Evolutionary conservation across 1,284 basidiomycete genomes (phyloP).

Genomic region (Pseudozyma sp.): DNA sequence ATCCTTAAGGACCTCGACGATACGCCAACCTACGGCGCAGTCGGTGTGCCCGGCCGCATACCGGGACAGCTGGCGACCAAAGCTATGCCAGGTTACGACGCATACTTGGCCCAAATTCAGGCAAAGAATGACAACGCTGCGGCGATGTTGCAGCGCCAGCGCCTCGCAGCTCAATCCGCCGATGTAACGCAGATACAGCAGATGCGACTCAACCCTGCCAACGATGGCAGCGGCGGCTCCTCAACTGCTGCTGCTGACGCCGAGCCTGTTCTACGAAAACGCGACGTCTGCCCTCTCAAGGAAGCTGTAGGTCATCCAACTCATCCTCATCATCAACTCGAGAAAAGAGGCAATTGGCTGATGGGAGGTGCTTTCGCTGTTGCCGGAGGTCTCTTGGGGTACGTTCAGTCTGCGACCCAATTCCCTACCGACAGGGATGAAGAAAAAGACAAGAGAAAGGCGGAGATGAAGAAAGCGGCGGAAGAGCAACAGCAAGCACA

Average conservation of each 20-base stretch:
- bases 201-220: not conserved
- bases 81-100: slow-evolving; percentile 37
- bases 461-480: slow-evolving; percentile 17
- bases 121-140: slow-evolving; percentile 8
- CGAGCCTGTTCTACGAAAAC: slow-evolving; percentile 28
- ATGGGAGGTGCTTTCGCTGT: not conserved
- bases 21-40: slow-evolving; percentile 38
- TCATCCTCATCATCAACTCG: not conserved
- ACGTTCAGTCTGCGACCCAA: slow-evolving; percentile 20
- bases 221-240: not conserved
- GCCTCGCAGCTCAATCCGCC: not conserved
- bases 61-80: slow-evolving; percentile 41
- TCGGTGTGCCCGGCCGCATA: slow-evolving; percentile 29
- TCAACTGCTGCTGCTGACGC: not conserved
- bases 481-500: slow-evolving; percentile 9
- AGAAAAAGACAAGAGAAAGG: slow-evolving; percentile 27
- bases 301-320: not conserved
- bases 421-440: slow-evolving; percentile 35
- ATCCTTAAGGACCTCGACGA: slow-evolving; percentile 32
- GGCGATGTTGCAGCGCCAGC: slow-evolving; percentile 6
- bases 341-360: slow-evolving; percentile 17
- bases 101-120: slow-evolving; percentile 18
- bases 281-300: not conserved
- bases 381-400: slow-evolving; percentile 14
- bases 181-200: not conserved